phyloP scores from a whole-genome alignment of 2,329 filamentous ascomycete genomes.

The Rachicladosporium sp. region DNA sequence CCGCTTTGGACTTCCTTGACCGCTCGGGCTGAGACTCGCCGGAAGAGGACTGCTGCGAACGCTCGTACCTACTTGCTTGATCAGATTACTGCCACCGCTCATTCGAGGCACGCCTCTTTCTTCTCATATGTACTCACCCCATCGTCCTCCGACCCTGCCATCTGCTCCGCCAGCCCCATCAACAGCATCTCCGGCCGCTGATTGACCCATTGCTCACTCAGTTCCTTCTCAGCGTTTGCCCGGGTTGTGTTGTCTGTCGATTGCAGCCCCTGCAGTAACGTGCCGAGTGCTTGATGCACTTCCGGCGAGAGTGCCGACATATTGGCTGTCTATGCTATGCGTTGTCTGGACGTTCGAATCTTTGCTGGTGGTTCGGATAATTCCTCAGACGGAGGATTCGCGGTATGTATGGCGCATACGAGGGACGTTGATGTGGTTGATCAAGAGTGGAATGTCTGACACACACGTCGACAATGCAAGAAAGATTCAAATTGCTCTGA shows the following conservation, averaged over 20 bases:
- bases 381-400: no score
- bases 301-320: constrained; percentile 70
- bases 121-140: constrained; percentile 41
- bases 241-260: constrained; percentile 79
- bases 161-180: constrained; percentile 89
- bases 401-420: no score
- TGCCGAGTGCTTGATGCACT: constrained; percentile 68
- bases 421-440: no score
- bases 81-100: constrained; percentile 2
- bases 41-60: constrained; percentile 87
- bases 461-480: no score
- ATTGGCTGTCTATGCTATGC: constrained; percentile 1
- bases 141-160: constrained; percentile 62
- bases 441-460: no score
- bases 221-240: constrained; percentile 75
- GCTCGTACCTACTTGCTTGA: constrained; percentile 55
- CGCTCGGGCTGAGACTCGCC: constrained; percentile 81
- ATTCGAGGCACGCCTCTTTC: neutral
- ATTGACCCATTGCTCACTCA: constrained; percentile 80
- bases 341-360: no score
- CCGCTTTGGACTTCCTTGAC: constrained; percentile 58
- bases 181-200: constrained; percentile 74
- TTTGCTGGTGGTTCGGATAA: no score
- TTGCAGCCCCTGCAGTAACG: constrained; percentile 79
- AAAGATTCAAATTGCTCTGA: no score